Base-by-base conservation (phyloP, 306 rosid genomes). In the Leucaena leucocephala region DNA sequence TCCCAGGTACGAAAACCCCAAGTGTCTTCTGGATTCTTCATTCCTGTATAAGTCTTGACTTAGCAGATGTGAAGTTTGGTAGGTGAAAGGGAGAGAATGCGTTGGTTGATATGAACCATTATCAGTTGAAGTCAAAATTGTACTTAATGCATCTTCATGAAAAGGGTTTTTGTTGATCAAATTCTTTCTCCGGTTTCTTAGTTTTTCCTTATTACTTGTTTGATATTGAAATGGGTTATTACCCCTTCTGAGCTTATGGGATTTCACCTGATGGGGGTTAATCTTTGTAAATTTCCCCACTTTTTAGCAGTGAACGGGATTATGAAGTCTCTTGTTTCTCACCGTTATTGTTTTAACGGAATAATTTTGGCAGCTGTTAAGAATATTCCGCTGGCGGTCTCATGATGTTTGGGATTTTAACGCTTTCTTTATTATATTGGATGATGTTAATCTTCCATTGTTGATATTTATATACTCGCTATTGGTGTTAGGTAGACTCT, bases 1-100 rank as follows among this genome's bases (percentile, higher is more conserved):
- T 85, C 94, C 72, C 92, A 90, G 94, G 94, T 90, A 55, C 27
- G 4, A 2, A 43, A 61, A 3, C 22, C 39, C 14, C 3, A 2
- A 3, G 27, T 46, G 1, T 16, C 2, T 22, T 71, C 49, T 54
- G 54, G 39, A 4, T 68, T 68, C 38, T 68, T 68, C 38, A 44
- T 68, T 68, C 52, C 43, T 68, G 52, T 42, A 2, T 5, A 10
- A 22, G 33, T 68, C 55, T 68, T 21, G 17, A 16, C 21, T 17
- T 54, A 2, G 59, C 3, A 3, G 59, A 17, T 0, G 27, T 52
- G 21, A 52, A 16, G 59, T n/a, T 54, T 54, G 22, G 55, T 16
- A 49, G 2, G 55, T 15, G 55, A 49, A 5, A 49, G n/a, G 15
- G 55, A 14, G 55, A 16, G 19, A 40, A 12, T 15, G 66, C 40